Percentiles rank a stretch among this genome's conserved stretches.
Evolutionary conservation across 768 basidiomycete genomes (phyloP).

Genomic region (Pleurotus pulmonarius): DNA sequence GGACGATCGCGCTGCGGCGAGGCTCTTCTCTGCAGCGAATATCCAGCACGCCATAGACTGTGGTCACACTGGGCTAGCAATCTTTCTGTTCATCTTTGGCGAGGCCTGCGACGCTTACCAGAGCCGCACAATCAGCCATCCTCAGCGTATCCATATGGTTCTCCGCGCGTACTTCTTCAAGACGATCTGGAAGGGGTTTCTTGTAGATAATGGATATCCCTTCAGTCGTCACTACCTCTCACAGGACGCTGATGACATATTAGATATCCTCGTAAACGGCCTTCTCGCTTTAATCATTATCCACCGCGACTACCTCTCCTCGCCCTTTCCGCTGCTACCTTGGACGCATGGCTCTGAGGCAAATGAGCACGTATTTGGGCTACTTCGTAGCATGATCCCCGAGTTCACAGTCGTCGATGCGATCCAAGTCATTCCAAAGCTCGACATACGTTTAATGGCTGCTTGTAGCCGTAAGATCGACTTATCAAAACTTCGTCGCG

Average conservation of each 20-base stretch:
- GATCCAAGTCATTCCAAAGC: constrained; percentile 15
- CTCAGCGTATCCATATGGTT: constrained; percentile 15
- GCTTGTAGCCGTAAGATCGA: constrained; percentile 8
- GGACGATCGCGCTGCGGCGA: constrained; percentile 31
- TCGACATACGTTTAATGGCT: constrained; percentile 11
- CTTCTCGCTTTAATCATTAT: not conserved
- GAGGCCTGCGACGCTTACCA: constrained; percentile 26
- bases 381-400: constrained; percentile 5
- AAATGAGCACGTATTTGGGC: constrained; percentile 20
- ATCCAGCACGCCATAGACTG: constrained; percentile 16
- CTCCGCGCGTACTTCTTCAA: constrained; percentile 7
- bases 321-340: constrained; percentile 14
- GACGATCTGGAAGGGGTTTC: not conserved
- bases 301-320: not conserved
- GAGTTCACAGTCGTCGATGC: constrained; percentile 16
- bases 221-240: not conserved
- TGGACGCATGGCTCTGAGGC: constrained; percentile 22
- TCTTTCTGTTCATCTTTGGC: constrained; percentile 27
- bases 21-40: constrained; percentile 24
- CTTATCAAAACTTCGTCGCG: constrained; percentile 12
- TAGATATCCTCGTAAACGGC: not conserved
- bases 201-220: not conserved
- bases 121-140: constrained; percentile 17
- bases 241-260: not conserved
- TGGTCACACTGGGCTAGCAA: constrained; percentile 13